Base-by-base conservation (phyloP, 306 rosid species). In the Pachyrhizus erosus region DNA sequence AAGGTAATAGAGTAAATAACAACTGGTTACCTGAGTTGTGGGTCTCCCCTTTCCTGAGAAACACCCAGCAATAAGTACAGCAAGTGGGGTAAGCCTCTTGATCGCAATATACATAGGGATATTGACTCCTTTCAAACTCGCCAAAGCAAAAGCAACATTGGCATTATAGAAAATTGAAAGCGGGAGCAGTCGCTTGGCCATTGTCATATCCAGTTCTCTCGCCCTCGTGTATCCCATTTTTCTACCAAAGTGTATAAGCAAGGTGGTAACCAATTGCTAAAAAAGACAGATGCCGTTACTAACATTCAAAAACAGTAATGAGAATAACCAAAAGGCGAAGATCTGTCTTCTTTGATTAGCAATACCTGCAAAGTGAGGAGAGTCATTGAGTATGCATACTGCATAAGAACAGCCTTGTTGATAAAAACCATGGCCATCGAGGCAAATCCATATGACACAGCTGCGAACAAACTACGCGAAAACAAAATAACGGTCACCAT, bases 381-480 rank as follows among this genome's bases (percentile, higher is more conserved):
- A 12, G 98, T 93, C 98, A 93, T 89, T 20, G 97, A 92, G 20
- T 92, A 76, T 24, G 97, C 74, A 83, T 96, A 96, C 76, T 93
- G 92, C 98, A 96, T 91, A 68, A 96, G 90, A 82, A 96, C 87
- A 42, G 99, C 98, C 89, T 96, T 96, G 70, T 96, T 93, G 89
- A 96, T 91, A 70, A 96, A 96, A 80, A 96, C 97, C 99, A 96
- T 93, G 11, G 94, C 92, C 99, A 96, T 96, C 12, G 99, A 96
- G 45, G 98, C 87, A 79, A 88, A 58, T 82, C 99, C 99, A 89
- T 96, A 93, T 0, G 97, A 92, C 68, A 92, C 80, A 3, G 99
- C 98, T 7, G 99, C 93, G 26, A 84, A 83, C 84, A 96, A 91
- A 86, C 98, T 93, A 86, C 46, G 80, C 10, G 45, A 60, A 78